Evolutionary conservation across 495 filamentous ascomycete genomes (phyloP).

Genomic region (Penicillium ochrochloron): DNA sequence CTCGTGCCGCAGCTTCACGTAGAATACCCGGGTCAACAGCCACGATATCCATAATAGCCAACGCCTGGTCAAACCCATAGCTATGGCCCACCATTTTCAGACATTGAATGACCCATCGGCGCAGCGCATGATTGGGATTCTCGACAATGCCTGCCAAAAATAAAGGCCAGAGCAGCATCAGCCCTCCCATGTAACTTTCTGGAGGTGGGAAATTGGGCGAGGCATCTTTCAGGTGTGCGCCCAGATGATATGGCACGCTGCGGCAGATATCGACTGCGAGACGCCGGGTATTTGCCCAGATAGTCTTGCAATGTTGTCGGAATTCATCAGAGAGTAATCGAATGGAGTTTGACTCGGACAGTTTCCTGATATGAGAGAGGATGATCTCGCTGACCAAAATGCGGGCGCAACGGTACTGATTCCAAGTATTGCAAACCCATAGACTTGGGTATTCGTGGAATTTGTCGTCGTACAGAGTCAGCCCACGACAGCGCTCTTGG

Average conservation of each 20-base stretch:
- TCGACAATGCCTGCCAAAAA: slow-evolving; percentile 48
- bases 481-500: slow-evolving; percentile 31
- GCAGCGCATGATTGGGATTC: slow-evolving; percentile 35
- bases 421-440: slow-evolving; percentile 63
- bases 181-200: slow-evolving; percentile 43
- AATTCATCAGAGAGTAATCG: slow-evolving; percentile 37
- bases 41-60: slow-evolving; percentile 46
- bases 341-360: slow-evolving; percentile 22
- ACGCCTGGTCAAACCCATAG: slow-evolving; percentile 55
- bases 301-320: slow-evolving; percentile 35
- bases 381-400: slow-evolving; percentile 62
- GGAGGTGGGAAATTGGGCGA: slow-evolving; percentile 24
- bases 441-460: slow-evolving; percentile 65
- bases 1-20: slow-evolving; percentile 18
- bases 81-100: slow-evolving; percentile 47
- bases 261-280: slow-evolving; percentile 52
- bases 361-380: slow-evolving; percentile 27
- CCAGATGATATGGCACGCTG: slow-evolving; percentile 47
- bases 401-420: slow-evolving; percentile 65
- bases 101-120: slow-evolving; percentile 49
- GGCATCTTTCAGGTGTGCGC: slow-evolving; percentile 21
- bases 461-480: slow-evolving; percentile 51
- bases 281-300: slow-evolving; percentile 41
- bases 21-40: slow-evolving; percentile 38
- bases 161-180: slow-evolving; percentile 55